Percentiles rank a stretch among this genome's conserved stretches.
phyloP scores from a whole-genome alignment of 192 early-diverging fungal species.

The Bifiguratus adelaidae region DNA sequence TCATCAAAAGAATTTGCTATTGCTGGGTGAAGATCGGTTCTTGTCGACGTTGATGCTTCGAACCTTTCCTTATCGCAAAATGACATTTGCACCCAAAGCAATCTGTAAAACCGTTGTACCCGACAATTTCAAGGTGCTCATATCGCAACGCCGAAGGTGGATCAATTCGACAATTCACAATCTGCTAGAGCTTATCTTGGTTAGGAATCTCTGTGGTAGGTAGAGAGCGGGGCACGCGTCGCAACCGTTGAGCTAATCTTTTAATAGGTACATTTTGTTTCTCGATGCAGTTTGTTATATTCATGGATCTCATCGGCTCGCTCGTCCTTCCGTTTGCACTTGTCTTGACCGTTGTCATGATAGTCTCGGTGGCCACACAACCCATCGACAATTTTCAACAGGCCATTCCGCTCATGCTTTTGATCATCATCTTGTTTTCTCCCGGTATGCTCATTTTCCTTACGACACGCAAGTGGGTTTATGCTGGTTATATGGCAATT shows the following conservation, averaged over 20 bases:
- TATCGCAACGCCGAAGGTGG: slow-evolving; percentile 87
- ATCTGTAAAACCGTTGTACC: slow-evolving; percentile 75
- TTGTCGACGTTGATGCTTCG: slow-evolving; percentile 72
- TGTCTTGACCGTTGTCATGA: slow-evolving; percentile 69
- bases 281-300: slow-evolving; percentile 90
- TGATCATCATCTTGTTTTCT: slow-evolving; percentile 47
- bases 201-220: slow-evolving; percentile 84
- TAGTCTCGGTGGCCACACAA: slow-evolving; percentile 12
- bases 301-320: slow-evolving; percentile 85
- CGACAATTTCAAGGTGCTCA: slow-evolving; percentile 57
- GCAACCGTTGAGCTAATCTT: no score
- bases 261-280: slow-evolving; percentile 94
- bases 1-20: slow-evolving; percentile 74
- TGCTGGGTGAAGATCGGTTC: slow-evolving; percentile 79
- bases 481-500: slow-evolving; percentile 68
- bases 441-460: slow-evolving; percentile 64
- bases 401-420: slow-evolving; percentile 46
- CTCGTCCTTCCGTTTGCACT: slow-evolving; percentile 83
- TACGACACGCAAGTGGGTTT: slow-evolving; percentile 57
- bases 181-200: slow-evolving; percentile 75
- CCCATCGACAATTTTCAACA: no score
- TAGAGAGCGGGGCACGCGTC: no score
- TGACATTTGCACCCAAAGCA: slow-evolving; percentile 70
- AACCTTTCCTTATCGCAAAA: slow-evolving; percentile 74
- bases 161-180: slow-evolving; percentile 95